Conservation (phyloP, 1,284 basidiomycete genomes). For the Xerocomus minutiporus region DNA sequence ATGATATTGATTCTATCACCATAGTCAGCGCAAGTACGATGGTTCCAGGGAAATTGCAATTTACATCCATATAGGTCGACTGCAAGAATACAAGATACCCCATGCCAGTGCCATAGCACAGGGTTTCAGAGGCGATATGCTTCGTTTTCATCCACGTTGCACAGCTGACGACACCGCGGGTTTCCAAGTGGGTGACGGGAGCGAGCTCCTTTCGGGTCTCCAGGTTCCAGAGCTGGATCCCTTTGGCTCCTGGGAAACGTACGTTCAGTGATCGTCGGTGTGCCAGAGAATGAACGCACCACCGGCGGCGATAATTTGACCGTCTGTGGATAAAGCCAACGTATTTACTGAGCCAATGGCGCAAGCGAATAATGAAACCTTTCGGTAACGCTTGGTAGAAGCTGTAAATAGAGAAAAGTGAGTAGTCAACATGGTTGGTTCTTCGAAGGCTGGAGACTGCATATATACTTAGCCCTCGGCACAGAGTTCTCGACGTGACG, state of each 20-base stretch:
- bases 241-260: neutral
- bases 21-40: no score
- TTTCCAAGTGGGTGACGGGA: neutral
- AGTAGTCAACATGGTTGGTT: no score
- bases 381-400: no score
- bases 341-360: no score
- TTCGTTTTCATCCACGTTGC: neutral
- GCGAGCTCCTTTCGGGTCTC: neutral
- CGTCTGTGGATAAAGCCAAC: no score
- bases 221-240: neutral
- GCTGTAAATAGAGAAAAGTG: no score
- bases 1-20: neutral
- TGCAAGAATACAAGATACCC: neutral
- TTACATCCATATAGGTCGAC: neutral
- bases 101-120: neutral
- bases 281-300: neutral
- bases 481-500: no score
- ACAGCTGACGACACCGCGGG: neutral
- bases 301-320: neutral
- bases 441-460: no score
- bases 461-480: no score
- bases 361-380: no score
- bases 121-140: neutral
- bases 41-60: neutral
- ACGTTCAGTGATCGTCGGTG: no score